These are phyloP conservation scores for Polygonum aviculare DNA, from an alignment of 148 eudicot genomes.

Conservation along the genomic window DNA sequence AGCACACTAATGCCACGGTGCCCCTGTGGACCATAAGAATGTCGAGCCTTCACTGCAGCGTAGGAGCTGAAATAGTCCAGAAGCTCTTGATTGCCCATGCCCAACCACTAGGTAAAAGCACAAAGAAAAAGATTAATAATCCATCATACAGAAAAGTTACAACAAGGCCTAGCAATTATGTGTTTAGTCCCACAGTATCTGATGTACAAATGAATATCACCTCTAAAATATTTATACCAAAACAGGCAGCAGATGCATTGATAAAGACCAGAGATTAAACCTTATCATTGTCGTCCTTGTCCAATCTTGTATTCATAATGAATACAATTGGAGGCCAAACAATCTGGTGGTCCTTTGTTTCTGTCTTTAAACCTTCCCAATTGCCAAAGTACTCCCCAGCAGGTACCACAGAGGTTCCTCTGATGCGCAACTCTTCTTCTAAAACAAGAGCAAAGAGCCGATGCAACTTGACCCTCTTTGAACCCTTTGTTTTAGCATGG, in stretches of 20 bases:
- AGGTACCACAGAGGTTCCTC: constrained; percentile 55
- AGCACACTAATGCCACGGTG: constrained; percentile 68
- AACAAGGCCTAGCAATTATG: not conserved
- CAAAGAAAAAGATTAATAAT: not conserved
- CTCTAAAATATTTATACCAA: not conserved
- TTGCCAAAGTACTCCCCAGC: constrained; percentile 53
- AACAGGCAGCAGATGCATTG: not conserved
- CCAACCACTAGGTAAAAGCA: constrained; percentile 15
- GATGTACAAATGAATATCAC: not conserved
- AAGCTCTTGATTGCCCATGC: constrained; percentile 86
- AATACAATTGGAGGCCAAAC: constrained; percentile 92
- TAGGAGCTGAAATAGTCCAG: constrained; percentile 47
- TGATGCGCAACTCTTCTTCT: constrained; percentile 56
- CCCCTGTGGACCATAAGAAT: constrained; percentile 79
- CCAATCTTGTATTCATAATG: constrained; percentile 60
- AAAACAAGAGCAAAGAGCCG: constrained; percentile 51
- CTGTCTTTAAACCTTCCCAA: constrained; percentile 50
- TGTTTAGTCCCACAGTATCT: not conserved
- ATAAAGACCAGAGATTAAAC: constrained; percentile 16
- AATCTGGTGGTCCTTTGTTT: constrained; percentile 36
- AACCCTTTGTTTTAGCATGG: constrained; percentile 64
- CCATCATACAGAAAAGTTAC: not conserved
- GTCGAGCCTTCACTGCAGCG: constrained; percentile 41
- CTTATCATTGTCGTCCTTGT: constrained; percentile 41
- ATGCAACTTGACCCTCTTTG: constrained; percentile 55